Base-by-base conservation (phyloP, 2,329 filamentous ascomycete genomes). In the Annulohypoxylon truncatum region DNA sequence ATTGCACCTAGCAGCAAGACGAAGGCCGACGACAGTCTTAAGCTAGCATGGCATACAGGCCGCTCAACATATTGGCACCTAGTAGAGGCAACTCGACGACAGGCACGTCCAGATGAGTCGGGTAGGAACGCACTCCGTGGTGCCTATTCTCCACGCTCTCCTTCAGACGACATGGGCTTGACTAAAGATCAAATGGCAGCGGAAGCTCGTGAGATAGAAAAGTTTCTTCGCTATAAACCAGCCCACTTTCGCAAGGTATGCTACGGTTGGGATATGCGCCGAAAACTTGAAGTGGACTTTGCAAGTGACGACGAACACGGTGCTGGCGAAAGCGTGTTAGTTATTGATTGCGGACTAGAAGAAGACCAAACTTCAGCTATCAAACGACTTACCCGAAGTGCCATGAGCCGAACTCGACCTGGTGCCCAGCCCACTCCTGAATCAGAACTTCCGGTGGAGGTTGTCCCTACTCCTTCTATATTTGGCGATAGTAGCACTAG, bases 201-300 rank as follows among this genome's bases (percentile, higher is more conserved):
- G 1, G 94, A 97, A 77, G 93, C 93, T 1, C 85, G 86, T 51
- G 93, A 96, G 77, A 93, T 97, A 57, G 92, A 97, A 72, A 87
- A 85, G 42, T 96, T 92, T 71, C 78, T 96, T 15, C 82, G 82
- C 0, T 89, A 91, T 72, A 90, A 88, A 71, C 94, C 95, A 3
- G 86, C 88, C 40, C 88, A 96, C 71, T 97, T 97, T 77, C 89
- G 90, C 20, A 90, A 89, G 73, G 83, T 88, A 1, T 98, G 92
- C 74, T 82, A 91, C 62, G 91, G 92, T 2, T 98, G 96, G 95
- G 92, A 98, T 74, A 98, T 98, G 94, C 89, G 89, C 56, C 88
- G 94, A 65, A 89, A 83, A 67, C 82, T 98, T 2, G 91, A 96
- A 73, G 93, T 97, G 2, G 96, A 99, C 75, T 98, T 97, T 79